Percentiles rank a stretch among this genome's conserved stretches.
phyloP scores from a whole-genome alignment of 805 yeast genomes.

The Teunomyces lycoperdinae region DNA sequence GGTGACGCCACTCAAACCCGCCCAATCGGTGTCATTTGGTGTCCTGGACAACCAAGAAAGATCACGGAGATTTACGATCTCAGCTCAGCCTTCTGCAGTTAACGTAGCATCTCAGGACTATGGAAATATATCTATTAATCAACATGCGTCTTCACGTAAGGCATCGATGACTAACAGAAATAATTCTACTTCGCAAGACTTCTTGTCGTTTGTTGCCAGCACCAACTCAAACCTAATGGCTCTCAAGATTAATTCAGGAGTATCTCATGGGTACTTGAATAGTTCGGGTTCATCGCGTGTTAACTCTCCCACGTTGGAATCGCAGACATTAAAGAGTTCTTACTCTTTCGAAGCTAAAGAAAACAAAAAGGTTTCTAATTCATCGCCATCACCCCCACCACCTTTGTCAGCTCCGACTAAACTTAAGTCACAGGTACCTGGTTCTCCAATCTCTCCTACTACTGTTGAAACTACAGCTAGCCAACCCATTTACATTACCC shows the following conservation, averaged over 20 bases:
- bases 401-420: constrained; percentile 9
- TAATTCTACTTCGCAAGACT: constrained; percentile 7
- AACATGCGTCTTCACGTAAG: constrained; percentile 10
- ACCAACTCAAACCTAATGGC: constrained; percentile 5
- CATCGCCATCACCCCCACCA: constrained; percentile 2
- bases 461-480: constrained; percentile 3
- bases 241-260: constrained; percentile 5
- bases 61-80: constrained; percentile 39
- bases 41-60: constrained; percentile 35
- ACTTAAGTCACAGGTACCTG: neutral
- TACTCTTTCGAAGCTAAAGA: constrained; percentile 4
- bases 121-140: neutral
- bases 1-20: constrained; percentile 5
- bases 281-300: constrained; percentile 14
- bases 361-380: neutral
- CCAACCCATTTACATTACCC: constrained; percentile 20
- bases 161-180: constrained; percentile 9
- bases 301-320: constrained; percentile 19
- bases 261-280: constrained; percentile 7
- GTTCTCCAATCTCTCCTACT: constrained; percentile 5
- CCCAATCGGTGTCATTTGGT: constrained; percentile 32
- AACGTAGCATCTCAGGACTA: constrained; percentile 17
- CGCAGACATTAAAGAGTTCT: constrained; percentile 7
- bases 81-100: constrained; percentile 41
- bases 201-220: constrained; percentile 9